These are phyloP conservation scores for Penicillium sp. DNA, from an alignment of 2,329 filamentous ascomycete species.

Conservation along the genomic window DNA sequence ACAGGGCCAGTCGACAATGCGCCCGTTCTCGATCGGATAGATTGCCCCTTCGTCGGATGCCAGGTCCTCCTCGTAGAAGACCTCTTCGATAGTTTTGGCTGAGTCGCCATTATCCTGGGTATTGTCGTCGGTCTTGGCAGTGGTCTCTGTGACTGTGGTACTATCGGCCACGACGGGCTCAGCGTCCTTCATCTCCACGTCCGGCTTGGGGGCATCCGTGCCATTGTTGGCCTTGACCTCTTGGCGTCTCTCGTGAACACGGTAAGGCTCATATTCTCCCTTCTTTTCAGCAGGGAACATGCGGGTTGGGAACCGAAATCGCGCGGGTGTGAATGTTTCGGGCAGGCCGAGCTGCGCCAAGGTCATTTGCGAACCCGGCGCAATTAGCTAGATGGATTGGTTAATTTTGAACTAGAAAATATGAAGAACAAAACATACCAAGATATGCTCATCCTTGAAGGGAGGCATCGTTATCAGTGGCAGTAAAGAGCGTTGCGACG, in stretches of 20 bases:
- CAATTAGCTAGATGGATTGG: conserved; percentile 45
- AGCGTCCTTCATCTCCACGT: conserved; percentile 49
- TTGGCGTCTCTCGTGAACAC: conserved; percentile 59
- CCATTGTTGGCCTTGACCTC: conserved; percentile 30
- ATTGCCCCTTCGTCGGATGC: conserved; percentile 85
- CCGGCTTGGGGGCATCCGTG: conserved; percentile 32
- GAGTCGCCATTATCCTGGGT: conserved; percentile 24
- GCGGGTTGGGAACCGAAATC: conserved; percentile 80
- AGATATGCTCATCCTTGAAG: conserved; percentile 53
- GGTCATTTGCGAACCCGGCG: conserved; percentile 77
- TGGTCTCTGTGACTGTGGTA: conserved; percentile 13
- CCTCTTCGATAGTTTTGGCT: conserved; percentile 43
- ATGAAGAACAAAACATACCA: conserved; percentile 37
- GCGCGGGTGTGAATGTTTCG: conserved; percentile 88
- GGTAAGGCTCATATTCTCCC: conserved; percentile 77
- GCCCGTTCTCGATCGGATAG: conserved; percentile 78
- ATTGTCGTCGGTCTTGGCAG: conserved; percentile 30
- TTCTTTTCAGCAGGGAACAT: conserved; percentile 82
- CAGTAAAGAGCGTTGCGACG: background rate
- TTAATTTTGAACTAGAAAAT: background rate
- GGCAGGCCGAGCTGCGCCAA: conserved; percentile 86
- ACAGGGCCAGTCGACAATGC: conserved; percentile 84
- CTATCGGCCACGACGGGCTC: conserved; percentile 22
- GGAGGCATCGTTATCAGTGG: conserved; percentile 43
- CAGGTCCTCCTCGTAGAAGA: conserved; percentile 81